Evolutionary conservation across 2,329 filamentous ascomycete species (phyloP).

Genomic region (Nigrograna mackinnonii): DNA sequence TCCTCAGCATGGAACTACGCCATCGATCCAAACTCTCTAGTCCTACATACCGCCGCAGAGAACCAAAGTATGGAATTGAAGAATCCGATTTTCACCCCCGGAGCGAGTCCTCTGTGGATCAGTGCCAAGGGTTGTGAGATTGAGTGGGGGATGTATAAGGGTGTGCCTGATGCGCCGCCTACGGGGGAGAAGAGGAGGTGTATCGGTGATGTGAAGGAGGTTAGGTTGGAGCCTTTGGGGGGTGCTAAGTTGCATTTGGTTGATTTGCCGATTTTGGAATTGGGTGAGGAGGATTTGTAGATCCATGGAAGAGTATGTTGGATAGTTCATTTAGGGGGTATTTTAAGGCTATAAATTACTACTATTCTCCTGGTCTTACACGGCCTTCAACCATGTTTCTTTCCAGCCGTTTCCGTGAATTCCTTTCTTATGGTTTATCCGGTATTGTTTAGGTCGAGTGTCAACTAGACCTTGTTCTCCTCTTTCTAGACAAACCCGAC

Average conservation of each 20-base stretch:
- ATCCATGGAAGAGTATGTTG: no score
- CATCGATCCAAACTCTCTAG: constrained; percentile 37
- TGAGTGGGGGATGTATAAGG: constrained; percentile 40
- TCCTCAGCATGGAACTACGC: constrained; percentile 39
- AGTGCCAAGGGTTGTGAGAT: constrained; percentile 36
- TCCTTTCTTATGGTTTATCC: no score
- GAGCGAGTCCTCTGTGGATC: constrained; percentile 33
- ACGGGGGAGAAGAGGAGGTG: constrained; percentile 24
- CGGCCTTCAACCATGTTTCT: no score
- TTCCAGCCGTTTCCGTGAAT: no score
- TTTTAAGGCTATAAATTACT: no score
- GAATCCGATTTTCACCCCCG: constrained; percentile 40
- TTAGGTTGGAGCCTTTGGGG: constrained; percentile 40
- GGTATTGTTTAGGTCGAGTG: no score
- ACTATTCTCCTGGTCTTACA: no score
- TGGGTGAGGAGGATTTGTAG: no score
- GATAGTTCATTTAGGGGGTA: no score
- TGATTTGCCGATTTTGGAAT: constrained; percentile 42
- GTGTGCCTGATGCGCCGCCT: constrained; percentile 24
- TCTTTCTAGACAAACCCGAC: no score
- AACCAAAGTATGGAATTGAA: constrained; percentile 7
- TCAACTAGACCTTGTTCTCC: no score
- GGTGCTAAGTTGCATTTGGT: constrained; percentile 41
- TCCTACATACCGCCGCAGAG: constrained; percentile 14
- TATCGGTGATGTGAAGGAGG: constrained; percentile 12